Evolutionary conservation across 2,329 filamentous ascomycete species (phyloP).

Genomic region (Colletotrichum orbiculare): DNA sequence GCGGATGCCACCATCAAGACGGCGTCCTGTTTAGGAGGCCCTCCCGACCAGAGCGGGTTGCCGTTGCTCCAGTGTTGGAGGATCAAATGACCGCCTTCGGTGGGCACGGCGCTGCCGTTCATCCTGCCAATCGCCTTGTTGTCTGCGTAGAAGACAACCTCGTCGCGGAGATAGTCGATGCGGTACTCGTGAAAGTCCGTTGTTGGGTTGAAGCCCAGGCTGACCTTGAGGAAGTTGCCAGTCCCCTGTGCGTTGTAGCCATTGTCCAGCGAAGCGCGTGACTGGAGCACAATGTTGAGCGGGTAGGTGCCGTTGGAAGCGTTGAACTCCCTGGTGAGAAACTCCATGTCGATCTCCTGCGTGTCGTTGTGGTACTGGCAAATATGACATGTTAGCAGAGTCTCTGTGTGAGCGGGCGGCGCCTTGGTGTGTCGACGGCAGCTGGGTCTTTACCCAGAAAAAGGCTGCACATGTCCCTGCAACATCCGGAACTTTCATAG

Average conservation of each 20-base stretch:
- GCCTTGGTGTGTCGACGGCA: neutral
- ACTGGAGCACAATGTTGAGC: slow-evolving; percentile 82
- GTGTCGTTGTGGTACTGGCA: slow-evolving; percentile 79
- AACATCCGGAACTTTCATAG: slow-evolving; percentile 70
- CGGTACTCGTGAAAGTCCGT: slow-evolving; percentile 80
- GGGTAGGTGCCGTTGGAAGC: slow-evolving; percentile 61
- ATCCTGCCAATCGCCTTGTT: slow-evolving; percentile 66
- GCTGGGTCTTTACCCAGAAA: slow-evolving; percentile 71
- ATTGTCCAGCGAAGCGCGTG: slow-evolving; percentile 64
- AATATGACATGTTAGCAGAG: neutral
- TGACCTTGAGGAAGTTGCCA: slow-evolving; percentile 65
- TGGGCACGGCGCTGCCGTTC: slow-evolving; percentile 67
- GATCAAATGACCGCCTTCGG: slow-evolving; percentile 71
- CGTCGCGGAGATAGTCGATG: slow-evolving; percentile 75
- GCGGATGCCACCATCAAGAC: slow-evolving; percentile 74
- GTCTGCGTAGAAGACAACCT: slow-evolving; percentile 78
- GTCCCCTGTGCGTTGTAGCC: slow-evolving; percentile 74
- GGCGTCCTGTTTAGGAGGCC: slow-evolving; percentile 73
- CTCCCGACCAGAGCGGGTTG: slow-evolving; percentile 75
- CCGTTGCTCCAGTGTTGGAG: slow-evolving; percentile 85
- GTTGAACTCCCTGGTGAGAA: slow-evolving; percentile 75
- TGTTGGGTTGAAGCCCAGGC: slow-evolving; percentile 75
- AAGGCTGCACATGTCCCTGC: slow-evolving; percentile 81
- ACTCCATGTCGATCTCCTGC: slow-evolving; percentile 85
- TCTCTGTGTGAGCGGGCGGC: neutral